Percentiles rank a stretch among this genome's conserved stretches.
Conservation (phyloP, 108 stramenopile genomes). For the Mediolabrus comicus region DNA sequence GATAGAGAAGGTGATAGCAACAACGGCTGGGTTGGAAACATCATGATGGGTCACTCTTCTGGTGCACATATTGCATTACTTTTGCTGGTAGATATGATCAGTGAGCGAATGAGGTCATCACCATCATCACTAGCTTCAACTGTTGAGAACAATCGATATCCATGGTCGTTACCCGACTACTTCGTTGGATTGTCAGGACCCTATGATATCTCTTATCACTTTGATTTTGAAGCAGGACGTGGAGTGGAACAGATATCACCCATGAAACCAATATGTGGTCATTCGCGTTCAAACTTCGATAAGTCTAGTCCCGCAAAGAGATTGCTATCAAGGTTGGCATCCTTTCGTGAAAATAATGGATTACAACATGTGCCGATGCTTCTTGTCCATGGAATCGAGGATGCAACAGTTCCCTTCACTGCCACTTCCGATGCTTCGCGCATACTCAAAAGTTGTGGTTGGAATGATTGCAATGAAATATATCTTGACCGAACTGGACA, state of each 20-base stretch:
- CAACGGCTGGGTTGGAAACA: conserved; percentile 42
- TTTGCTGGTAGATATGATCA: conserved; percentile 50
- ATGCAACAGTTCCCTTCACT: conserved; percentile 80
- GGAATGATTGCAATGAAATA: conserved; percentile 50
- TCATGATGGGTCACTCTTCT: conserved; percentile 71
- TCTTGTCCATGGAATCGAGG: conserved; percentile 83
- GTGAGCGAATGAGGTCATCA: conserved; percentile 7
- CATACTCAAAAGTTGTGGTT: conserved; percentile 54
- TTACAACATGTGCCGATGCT: conserved; percentile 47
- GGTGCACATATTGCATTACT: conserved; percentile 81
- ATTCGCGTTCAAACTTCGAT: conserved; percentile 55
- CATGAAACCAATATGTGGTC: conserved; percentile 72
- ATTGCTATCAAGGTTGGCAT: conserved; percentile 20
- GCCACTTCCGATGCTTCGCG: conserved; percentile 70
- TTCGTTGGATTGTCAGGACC: conserved; percentile 75
- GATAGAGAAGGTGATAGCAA: conserved; percentile 27
- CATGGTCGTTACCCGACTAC: conserved; percentile 17
- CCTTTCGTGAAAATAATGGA: conserved; percentile 9
- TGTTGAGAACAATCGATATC: neutral
- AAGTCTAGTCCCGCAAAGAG: conserved; percentile 53
- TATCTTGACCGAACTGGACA: conserved; percentile 67
- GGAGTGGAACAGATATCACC: conserved; percentile 84
- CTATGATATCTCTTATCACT: conserved; percentile 81
- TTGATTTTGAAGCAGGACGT: conserved; percentile 82
- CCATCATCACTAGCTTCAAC: neutral